Base-by-base conservation (phyloP, 352 stramenopile species). In the Pythium scleroteichum region DNA sequence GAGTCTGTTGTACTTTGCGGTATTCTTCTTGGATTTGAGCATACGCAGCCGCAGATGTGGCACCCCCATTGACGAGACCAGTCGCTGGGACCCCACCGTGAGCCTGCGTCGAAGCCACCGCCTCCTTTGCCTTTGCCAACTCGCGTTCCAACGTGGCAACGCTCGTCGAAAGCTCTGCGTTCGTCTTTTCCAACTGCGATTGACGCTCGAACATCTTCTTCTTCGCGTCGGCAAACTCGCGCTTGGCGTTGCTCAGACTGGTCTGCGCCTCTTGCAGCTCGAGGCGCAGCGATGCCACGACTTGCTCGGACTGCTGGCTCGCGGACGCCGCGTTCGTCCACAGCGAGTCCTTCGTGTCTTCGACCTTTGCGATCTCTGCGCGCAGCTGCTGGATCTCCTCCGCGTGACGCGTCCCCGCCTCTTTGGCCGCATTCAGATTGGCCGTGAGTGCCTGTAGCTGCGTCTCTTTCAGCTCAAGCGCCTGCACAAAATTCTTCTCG, bases 261-360 rank as follows among this genome's bases (percentile, higher is more conserved):
- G 74, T 71, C 45, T 89, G 60, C 26, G 83, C 86, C 8, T 95
- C 83, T 39, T 89, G 71, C 2, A 95, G 60, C 38, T 95, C 85
- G 0, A 71, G 57, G 0, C 79, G 77, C 19, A 92, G 69, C 24
- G 83, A 79, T 24, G 71, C 42, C 23, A 92, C 75, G 13, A 92
- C 59, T 52, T 87, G 78, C 42, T 87, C 71, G 0, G 80, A 88
- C 44, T 90, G 77, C 40, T 92, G 83, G 44, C 55, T 89, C 24
- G 79, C 79, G 7, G 79, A 90, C 24, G 79, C 72, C 16, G 80
- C 81, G 8, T 73, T 87, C 0, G 77, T 85, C 80, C 81, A 90
- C 20, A 90, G 53, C 27, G 66, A 79, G 42, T 92, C 80, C 45
- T 90, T 90, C 7, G 76, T 83, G 60, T 88, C 76, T 40, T 84